These are phyloP conservation scores for Cytospora chrysosperma DNA, from an alignment of 2,329 filamentous ascomycete genomes.

Conservation along the genomic window DNA sequence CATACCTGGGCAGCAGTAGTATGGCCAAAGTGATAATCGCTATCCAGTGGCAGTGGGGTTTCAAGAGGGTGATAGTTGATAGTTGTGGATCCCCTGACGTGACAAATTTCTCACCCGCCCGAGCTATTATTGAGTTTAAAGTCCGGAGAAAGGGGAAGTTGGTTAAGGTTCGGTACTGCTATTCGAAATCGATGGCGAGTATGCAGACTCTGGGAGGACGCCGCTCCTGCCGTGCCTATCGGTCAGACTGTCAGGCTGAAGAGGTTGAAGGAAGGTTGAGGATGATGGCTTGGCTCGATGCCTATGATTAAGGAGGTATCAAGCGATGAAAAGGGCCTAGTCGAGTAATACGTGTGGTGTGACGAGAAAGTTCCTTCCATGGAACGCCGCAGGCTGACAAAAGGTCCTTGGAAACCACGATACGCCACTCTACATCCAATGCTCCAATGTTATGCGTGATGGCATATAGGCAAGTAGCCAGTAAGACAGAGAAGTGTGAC, in stretches of 20 bases:
- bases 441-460: too few species aligned
- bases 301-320: too few species aligned
- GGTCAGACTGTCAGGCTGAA: not conserved
- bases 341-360: conserved; percentile 9
- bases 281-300: not conserved
- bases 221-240: not conserved
- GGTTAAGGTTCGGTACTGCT: not conserved
- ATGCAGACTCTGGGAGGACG: not conserved
- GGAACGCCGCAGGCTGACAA: conserved; percentile 17
- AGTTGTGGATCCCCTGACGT: conserved; percentile 11
- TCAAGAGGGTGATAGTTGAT: conserved; percentile 3
- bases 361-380: conserved; percentile 18
- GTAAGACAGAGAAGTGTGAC: conserved; percentile 12
- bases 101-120: conserved; percentile 16
- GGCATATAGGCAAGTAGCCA: not conserved
- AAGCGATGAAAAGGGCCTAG: not conserved
- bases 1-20: not conserved
- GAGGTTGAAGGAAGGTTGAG: not conserved
- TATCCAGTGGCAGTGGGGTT: conserved; percentile 9
- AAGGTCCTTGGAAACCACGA: conserved; percentile 12
- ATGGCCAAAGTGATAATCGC: not conserved
- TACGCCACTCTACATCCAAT: conserved; percentile 1
- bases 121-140: not conserved
- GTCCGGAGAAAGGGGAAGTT: not conserved
- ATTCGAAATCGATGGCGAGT: not conserved